Evolutionary conservation across 2,329 filamentous ascomycete genomes (phyloP).

Genomic region (Aureobasidium zeae): DNA sequence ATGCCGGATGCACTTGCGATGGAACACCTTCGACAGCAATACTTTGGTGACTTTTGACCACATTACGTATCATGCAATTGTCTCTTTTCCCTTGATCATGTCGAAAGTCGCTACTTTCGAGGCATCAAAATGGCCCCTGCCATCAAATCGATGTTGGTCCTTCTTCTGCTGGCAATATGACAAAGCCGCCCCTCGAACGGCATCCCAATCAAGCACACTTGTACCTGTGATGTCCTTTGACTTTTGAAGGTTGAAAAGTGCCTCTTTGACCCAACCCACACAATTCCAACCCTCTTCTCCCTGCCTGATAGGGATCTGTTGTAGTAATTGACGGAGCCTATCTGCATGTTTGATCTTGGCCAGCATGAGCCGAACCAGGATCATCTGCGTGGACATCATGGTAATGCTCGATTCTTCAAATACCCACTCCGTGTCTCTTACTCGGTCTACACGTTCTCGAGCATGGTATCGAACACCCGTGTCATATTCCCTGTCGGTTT

Average conservation of each 20-base stretch:
- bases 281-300: not conserved
- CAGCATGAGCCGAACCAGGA: too few species aligned
- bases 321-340: not conserved
- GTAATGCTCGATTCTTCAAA: too few species aligned
- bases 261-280: conserved; percentile 1
- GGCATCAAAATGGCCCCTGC: too few species aligned
- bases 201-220: not conserved
- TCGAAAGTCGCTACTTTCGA: not conserved
- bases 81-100: not conserved
- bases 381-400: too few species aligned
- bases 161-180: conserved; percentile 1
- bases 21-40: conserved; percentile 31
- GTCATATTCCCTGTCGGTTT: too few species aligned
- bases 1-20: conserved; percentile 33
- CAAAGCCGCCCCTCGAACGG: not conserved
- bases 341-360: too few species aligned
- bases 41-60: not conserved
- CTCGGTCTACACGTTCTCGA: too few species aligned
- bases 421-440: too few species aligned
- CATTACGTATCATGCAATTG: not conserved
- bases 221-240: not conserved
- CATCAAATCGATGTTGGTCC: conserved; percentile 3
- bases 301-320: not conserved
- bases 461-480: too few species aligned
- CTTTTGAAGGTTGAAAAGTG: not conserved